Conservation (phyloP, 192 early-diverging fungal genomes). For the Chytriomyces hyalinus region DNA sequence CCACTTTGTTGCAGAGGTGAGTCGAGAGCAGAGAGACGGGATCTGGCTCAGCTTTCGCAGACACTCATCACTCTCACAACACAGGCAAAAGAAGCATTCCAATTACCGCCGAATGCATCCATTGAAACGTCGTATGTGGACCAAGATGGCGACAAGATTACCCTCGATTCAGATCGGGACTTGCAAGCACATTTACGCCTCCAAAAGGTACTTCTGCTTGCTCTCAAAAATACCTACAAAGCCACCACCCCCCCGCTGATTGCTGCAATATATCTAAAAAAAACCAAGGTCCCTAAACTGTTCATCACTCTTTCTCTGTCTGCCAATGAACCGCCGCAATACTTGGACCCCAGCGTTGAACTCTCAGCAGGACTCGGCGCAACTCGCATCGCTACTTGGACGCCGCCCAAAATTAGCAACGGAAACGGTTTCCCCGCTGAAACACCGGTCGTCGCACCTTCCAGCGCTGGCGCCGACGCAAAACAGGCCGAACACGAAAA, state of each 20-base stretch:
- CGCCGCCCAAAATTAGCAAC: not conserved
- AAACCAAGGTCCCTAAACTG: no score
- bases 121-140: not conserved
- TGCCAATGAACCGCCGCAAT: not conserved
- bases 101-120: not conserved
- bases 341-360: not conserved
- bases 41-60: not conserved
- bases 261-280: no score
- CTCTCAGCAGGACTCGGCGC: not conserved
- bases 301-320: not conserved
- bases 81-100: not conserved
- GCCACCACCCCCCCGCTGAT: no score
- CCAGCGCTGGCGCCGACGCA: not conserved
- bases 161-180: conserved; percentile 2
- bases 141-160: not conserved
- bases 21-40: not conserved
- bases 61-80: not conserved
- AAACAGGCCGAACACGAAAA: not conserved
- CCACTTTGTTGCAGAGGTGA: not conserved
- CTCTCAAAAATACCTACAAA: not conserved
- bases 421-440: not conserved
- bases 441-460: not conserved
- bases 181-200: not conserved
- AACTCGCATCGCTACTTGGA: not conserved
- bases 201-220: not conserved